Percentiles rank a stretch among this genome's conserved stretches.
These are phyloP conservation scores for Candida chauliodis DNA, from an alignment of 805 yeast genomes.

Conservation along the genomic window DNA sequence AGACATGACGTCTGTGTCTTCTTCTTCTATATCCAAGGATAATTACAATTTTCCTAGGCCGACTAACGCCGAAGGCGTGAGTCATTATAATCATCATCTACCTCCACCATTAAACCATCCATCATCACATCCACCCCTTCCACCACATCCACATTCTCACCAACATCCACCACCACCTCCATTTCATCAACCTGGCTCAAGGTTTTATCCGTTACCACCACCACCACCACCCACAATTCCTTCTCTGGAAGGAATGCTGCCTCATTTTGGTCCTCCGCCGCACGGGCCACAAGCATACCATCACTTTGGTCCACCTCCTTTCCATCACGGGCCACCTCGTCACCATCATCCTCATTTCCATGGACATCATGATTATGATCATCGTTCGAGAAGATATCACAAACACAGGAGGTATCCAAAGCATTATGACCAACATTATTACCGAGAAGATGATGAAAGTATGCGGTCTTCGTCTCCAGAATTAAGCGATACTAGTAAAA, in stretches of 20 bases:
- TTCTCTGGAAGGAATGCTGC: too few species aligned
- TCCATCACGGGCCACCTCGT: constrained; percentile 7
- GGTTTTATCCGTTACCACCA: neutral
- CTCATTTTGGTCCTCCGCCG: too few species aligned
- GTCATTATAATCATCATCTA: neutral
- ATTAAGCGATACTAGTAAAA: neutral
- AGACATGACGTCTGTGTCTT: neutral
- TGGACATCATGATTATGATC: constrained; percentile 1
- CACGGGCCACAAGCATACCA: neutral
- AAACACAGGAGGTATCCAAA: neutral
- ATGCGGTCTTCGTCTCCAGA: constrained; percentile 3
- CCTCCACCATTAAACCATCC: constrained; percentile 7
- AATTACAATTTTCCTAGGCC: constrained; percentile 4
- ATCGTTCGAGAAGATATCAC: too few species aligned
- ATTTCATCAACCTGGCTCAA: constrained; percentile 2
- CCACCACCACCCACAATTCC: constrained; percentile 7
- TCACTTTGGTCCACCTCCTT: constrained; percentile 3
- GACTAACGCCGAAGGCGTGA: neutral
- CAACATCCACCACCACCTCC: constrained; percentile 5
- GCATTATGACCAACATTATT: constrained; percentile 2
- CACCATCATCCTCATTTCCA: constrained; percentile 3
- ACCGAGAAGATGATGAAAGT: neutral
- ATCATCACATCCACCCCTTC: constrained; percentile 7
- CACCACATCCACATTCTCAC: constrained; percentile 1
- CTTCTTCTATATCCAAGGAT: constrained; percentile 2